Conservation (phyloP, 164 flowering plant genomes). For the Stephania cephalantha region DNA sequence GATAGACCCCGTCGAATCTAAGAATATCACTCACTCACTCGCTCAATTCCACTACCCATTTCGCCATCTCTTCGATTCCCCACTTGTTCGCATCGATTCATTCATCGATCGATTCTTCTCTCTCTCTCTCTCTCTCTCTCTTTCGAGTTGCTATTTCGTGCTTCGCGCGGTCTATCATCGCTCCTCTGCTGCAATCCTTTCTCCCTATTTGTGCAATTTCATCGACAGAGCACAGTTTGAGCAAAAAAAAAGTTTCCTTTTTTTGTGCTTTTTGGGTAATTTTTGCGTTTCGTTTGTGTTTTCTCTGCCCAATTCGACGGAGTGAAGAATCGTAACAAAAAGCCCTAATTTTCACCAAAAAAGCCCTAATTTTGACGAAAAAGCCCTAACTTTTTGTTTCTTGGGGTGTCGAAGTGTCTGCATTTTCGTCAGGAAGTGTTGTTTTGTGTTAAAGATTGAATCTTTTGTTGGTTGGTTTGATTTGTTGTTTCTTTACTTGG, state of each 20-base stretch:
- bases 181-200: conserved; percentile 34
- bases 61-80: not conserved
- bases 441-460: too few relatives aligned
- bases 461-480: too few relatives aligned
- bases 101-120: too few relatives aligned
- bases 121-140: not conserved
- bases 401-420: too few relatives aligned
- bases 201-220: conserved; percentile 5
- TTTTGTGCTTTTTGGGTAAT: not conserved
- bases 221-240: not conserved
- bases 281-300: not conserved
- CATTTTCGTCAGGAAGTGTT: too few relatives aligned
- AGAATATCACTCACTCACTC: conserved; percentile 23
- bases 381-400: too few relatives aligned
- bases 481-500: too few relatives aligned
- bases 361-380: too few relatives aligned
- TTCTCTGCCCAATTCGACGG: not conserved
- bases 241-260: not conserved
- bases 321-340: too few relatives aligned
- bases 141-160: conserved; percentile 9
- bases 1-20: conserved; percentile 51
- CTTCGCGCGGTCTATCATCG: conserved; percentile 75
- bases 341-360: too few relatives aligned
- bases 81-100: not conserved
- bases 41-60: not conserved